Percentiles rank a stretch among this genome's conserved stretches.
These are phyloP conservation scores for Linderniella brevidens DNA, from an alignment of 257 asterid genomes.

Conservation along the genomic window DNA sequence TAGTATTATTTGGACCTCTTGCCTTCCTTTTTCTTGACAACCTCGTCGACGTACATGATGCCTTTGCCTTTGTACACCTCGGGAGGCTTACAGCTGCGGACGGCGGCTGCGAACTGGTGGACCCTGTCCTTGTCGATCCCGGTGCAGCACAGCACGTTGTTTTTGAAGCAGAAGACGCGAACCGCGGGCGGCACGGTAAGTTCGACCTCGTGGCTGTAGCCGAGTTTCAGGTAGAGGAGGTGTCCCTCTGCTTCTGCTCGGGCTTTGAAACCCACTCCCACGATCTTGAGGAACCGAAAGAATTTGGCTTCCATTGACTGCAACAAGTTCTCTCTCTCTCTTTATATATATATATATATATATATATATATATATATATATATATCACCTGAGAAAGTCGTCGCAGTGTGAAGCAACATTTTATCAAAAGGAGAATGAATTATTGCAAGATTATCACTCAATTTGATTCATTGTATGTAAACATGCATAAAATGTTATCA, in stretches of 20 bases:
- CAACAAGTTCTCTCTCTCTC: too few species aligned
- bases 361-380: too few species aligned
- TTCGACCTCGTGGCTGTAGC: slow-evolving; percentile 67
- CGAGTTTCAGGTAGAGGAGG: slow-evolving; percentile 45
- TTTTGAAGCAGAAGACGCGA: slow-evolving; percentile 51
- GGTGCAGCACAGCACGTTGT: slow-evolving; percentile 43
- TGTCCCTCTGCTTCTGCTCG: slow-evolving; percentile 75
- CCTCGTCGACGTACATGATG: slow-evolving; percentile 58
- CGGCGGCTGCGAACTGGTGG: slow-evolving; percentile 51
- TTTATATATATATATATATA: too few species aligned
- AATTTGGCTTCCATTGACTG: slow-evolving; percentile 51
- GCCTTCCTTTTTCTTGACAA: slow-evolving; percentile 55
- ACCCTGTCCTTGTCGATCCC: slow-evolving; percentile 60
- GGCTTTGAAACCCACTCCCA: slow-evolving; percentile 76
- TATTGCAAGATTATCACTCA: too few species aligned
- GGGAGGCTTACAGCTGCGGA: slow-evolving; percentile 55
- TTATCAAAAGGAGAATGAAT: background rate
- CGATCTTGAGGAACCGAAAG: slow-evolving; percentile 49
- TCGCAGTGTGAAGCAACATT: too few species aligned
- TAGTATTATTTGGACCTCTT: slow-evolving; percentile 47
- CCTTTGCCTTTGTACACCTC: slow-evolving; percentile 63
- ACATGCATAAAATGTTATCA: too few species aligned
- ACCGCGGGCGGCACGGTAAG: slow-evolving; percentile 48
- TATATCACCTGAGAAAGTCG: too few species aligned
- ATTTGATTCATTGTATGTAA: too few species aligned